A percentile compares a stretch with the other conserved stretches of the same genome.
phyloP scores from a whole-genome alignment of 2,329 filamentous ascomycete species.

The Botrytis paeoniae region DNA sequence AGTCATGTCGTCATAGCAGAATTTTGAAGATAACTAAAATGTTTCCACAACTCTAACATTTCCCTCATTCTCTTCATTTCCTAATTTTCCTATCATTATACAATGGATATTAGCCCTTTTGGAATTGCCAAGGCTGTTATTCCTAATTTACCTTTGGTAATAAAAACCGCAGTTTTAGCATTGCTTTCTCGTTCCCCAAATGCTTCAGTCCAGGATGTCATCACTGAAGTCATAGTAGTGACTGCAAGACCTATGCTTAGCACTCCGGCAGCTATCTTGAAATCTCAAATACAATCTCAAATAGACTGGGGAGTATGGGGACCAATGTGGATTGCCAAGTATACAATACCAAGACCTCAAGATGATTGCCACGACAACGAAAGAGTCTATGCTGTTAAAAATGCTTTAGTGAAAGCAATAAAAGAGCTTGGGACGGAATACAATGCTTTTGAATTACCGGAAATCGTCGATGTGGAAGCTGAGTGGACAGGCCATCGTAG shows the following conservation, averaged over 20 bases:
- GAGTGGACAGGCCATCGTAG: constrained; percentile 75
- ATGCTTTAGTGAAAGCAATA: constrained; percentile 57
- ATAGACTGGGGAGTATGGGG: constrained; percentile 70
- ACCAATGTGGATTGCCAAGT: constrained; percentile 75
- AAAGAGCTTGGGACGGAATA: constrained; percentile 46
- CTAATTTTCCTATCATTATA: background rate
- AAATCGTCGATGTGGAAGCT: constrained; percentile 57
- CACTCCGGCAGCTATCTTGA: constrained; percentile 46
- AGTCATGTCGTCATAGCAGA: constrained; percentile 12
- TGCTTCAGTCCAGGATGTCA: constrained; percentile 73
- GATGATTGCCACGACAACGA: constrained; percentile 39
- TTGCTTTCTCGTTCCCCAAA: constrained; percentile 65
- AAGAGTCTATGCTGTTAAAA: constrained; percentile 46
- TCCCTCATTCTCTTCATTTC: background rate
- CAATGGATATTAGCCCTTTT: constrained; percentile 29
- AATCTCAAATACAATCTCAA: constrained; percentile 60
- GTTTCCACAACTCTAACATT: background rate
- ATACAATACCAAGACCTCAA: constrained; percentile 58
- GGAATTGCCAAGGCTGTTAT: constrained; percentile 37
- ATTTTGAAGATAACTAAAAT: background rate
- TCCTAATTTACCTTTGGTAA: constrained; percentile 58
- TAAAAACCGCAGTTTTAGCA: constrained; percentile 62
- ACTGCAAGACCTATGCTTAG: constrained; percentile 65
- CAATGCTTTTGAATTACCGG: constrained; percentile 47
- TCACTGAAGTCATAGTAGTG: constrained; percentile 68